Base-by-base conservation (phyloP, 1,284 basidiomycete species). In the Pyrrhoderma lamaoense region DNA sequence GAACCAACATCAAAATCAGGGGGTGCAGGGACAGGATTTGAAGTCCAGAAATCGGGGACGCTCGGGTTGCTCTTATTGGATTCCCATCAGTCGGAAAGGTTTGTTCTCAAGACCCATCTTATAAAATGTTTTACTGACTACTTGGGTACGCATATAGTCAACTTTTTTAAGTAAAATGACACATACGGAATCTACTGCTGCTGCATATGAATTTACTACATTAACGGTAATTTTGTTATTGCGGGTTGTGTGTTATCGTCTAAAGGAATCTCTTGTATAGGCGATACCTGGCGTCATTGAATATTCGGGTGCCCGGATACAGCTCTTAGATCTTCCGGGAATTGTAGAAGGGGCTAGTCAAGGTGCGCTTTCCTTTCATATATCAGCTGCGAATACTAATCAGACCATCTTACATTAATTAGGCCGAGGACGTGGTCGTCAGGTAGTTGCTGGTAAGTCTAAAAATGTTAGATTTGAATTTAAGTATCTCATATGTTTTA, bases 261-360 rank as follows among this genome's bases (percentile, higher is more conserved):
- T 38, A 16, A 35, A 8, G 11, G 27, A 5, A 5, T 31, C 5
- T 31, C 5, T 31, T 5, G 11, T 27, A 3, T 18, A 90, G 80
- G 93, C 93, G 4, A 96, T 97, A 58, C 93, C 93, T 38, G 93
- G 93, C 54, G 95, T 94, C 18, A 79, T 96, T 19, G 93, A 96
- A 62, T 88, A 96, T 62, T 83, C 94, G 64, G 93, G 93, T 23
- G 92, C 93, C 11, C 78, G 90, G 42, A 93, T 96, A 53, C 93
- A 97, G 64, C 76, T 99, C 43, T 79, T 97, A 23, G 95, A 99
- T 80, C 70, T 99, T 51, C 95, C 95, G 1, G 95, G 95, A 69
- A 99, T 99, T 63, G 93, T 98, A 19, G 94, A 98, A 68, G 95
- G 94, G 42, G 94, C 95, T 5, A 89, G 89, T 59, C 88, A 92